Evolutionary conservation across 2,329 filamentous ascomycete species (phyloP).

Genomic region (Nectriaceae sp.): DNA sequence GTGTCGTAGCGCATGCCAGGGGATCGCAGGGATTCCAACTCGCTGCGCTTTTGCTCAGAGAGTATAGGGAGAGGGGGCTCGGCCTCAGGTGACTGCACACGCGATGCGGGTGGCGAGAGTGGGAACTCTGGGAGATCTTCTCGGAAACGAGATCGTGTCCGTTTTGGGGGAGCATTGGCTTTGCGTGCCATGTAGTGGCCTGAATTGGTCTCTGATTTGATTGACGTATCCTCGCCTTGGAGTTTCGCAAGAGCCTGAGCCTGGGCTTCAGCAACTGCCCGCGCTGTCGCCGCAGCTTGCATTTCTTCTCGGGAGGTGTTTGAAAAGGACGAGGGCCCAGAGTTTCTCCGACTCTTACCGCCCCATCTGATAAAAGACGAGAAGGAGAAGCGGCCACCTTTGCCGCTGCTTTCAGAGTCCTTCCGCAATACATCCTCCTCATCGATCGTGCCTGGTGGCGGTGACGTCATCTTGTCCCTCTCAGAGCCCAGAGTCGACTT

Average conservation of each 20-base stretch:
- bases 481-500: slow-evolving; percentile 49
- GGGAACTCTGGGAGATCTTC: slow-evolving; percentile 89
- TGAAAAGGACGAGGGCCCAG: slow-evolving; percentile 76
- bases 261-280: slow-evolving; percentile 32
- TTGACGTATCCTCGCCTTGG: slow-evolving; percentile 34
- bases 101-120: slow-evolving; percentile 81
- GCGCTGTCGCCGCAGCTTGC: slow-evolving; percentile 38
- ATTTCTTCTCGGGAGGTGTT: slow-evolving; percentile 92
- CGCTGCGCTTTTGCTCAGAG: slow-evolving; percentile 27
- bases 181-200: slow-evolving; percentile 34
- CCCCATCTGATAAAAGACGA: slow-evolving; percentile 76
- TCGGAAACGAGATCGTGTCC: slow-evolving; percentile 87
- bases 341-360: slow-evolving; percentile 56
- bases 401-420: slow-evolving; percentile 55
- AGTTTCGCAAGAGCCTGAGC: slow-evolving; percentile 36
- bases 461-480: slow-evolving; percentile 39
- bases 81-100: slow-evolving; percentile 75
- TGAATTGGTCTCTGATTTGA: slow-evolving; percentile 11
- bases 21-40: slow-evolving; percentile 29
- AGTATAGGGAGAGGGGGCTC: slow-evolving; percentile 43
- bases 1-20: slow-evolving; percentile 43
- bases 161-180: slow-evolving; percentile 60
- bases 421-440: slow-evolving; percentile 54
- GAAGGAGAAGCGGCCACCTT: slow-evolving; percentile 55
- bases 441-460: slow-evolving; percentile 42